Conservation (phyloP, 306 rosid species). For the Begonia peltatifolia region DNA sequence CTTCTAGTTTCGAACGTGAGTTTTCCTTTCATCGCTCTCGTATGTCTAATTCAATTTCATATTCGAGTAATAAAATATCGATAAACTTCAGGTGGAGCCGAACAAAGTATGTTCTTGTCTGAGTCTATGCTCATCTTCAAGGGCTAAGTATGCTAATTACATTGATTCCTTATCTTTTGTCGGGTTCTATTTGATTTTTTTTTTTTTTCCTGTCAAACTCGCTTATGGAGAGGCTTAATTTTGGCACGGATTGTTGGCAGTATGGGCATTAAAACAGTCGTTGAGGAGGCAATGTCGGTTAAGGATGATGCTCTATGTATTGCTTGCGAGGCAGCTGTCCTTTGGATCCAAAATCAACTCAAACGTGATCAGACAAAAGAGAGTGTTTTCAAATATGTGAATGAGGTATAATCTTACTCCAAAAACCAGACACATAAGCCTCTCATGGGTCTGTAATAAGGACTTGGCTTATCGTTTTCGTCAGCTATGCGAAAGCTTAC, state of each 20-base stretch:
- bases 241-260: slow-evolving; percentile 19
- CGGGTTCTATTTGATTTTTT: not conserved
- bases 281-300: slow-evolving; percentile 26
- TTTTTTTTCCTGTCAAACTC: too few species aligned
- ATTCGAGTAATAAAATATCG: not conserved
- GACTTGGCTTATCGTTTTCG: slow-evolving; percentile 10
- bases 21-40: slow-evolving; percentile 3
- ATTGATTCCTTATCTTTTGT: not conserved
- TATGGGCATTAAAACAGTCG: slow-evolving; percentile 49
- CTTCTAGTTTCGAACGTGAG: slow-evolving; percentile 57
- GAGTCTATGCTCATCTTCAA: slow-evolving; percentile 38
- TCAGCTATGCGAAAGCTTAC: slow-evolving; percentile 68
- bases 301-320: slow-evolving; percentile 32
- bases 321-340: slow-evolving; percentile 62
- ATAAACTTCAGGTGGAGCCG: slow-evolving; percentile 40
- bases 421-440: slow-evolving; percentile 1
- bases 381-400: slow-evolving; percentile 34
- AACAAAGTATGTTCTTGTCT: slow-evolving; percentile 38
- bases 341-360: slow-evolving; percentile 73
- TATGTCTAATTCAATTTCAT: not conserved
- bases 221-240: not conserved
- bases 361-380: slow-evolving; percentile 47
- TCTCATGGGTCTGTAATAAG: slow-evolving; percentile 1
- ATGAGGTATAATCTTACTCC: slow-evolving; percentile 31
- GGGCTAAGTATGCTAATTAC: slow-evolving; percentile 16